These are phyloP conservation scores for Ophiostoma pallidulum DNA, from an alignment of 2,329 filamentous ascomycete genomes.

Conservation along the genomic window DNA sequence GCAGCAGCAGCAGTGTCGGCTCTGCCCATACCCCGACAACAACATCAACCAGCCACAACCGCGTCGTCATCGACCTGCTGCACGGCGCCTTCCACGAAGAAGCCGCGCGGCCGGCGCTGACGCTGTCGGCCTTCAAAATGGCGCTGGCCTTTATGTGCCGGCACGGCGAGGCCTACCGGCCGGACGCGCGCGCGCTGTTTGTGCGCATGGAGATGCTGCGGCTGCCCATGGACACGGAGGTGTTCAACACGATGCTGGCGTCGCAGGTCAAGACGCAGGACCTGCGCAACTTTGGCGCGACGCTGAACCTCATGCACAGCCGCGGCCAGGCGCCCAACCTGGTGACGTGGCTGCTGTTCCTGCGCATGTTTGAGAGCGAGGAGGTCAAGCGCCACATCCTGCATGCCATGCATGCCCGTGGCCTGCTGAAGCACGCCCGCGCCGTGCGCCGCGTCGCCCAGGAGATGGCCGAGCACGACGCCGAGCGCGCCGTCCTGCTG, in stretches of 20 bases:
- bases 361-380: slow-evolving; percentile 49
- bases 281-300: slow-evolving; percentile 32
- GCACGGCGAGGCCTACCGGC: slow-evolving; percentile 20
- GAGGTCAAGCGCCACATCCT: slow-evolving; percentile 40
- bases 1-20: neutral
- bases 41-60: slow-evolving; percentile 21
- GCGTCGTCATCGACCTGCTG: slow-evolving; percentile 31
- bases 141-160: slow-evolving; percentile 33
- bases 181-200: slow-evolving; percentile 27
- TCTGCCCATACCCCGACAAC: neutral
- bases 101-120: slow-evolving; percentile 26
- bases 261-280: slow-evolving; percentile 32
- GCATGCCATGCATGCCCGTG: slow-evolving; percentile 36
- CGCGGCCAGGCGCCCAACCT: slow-evolving; percentile 32
- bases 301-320: slow-evolving; percentile 32
- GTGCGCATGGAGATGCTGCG: slow-evolving; percentile 27
- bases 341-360: slow-evolving; percentile 39
- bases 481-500: slow-evolving; percentile 27
- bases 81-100: slow-evolving; percentile 30
- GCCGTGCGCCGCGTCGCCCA: slow-evolving; percentile 31
- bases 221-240: slow-evolving; percentile 35
- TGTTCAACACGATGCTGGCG: slow-evolving; percentile 39
- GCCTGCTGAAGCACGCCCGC: slow-evolving; percentile 30
- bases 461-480: slow-evolving; percentile 35
- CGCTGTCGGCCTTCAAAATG: slow-evolving; percentile 32